Conservation (phyloP, 2,329 filamentous ascomycete genomes). For the Talaromyces sp. region DNA sequence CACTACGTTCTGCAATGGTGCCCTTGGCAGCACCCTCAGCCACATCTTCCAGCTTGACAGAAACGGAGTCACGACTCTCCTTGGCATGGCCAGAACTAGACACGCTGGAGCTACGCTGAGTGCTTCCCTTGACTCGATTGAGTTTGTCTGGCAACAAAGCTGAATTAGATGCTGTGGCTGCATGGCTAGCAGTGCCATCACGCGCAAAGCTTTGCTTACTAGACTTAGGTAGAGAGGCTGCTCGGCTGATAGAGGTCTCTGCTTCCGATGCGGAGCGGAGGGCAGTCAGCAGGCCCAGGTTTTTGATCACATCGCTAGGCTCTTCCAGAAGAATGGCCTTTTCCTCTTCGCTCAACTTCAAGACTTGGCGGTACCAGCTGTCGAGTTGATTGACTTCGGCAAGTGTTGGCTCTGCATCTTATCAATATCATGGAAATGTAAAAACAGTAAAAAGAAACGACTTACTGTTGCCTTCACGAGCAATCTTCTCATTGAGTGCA, state of each 20-base stretch:
- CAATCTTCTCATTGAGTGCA: conserved; percentile 43
- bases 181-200: conserved; percentile 44
- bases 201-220: conserved; percentile 46
- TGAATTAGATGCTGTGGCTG: conserved; percentile 42
- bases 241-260: conserved; percentile 40
- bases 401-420: conserved; percentile 33
- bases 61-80: conserved; percentile 32
- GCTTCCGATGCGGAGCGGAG: conserved; percentile 48
- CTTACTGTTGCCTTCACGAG: conserved; percentile 42
- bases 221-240: conserved; percentile 39
- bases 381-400: conserved; percentile 45
- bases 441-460: conserved; percentile 16
- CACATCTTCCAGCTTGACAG: conserved; percentile 45
- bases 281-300: conserved; percentile 47
- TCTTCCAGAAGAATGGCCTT: conserved; percentile 47
- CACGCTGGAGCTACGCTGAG: conserved; percentile 41
- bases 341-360: conserved; percentile 48
- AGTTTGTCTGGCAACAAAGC: conserved; percentile 38
- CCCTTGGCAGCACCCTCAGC: conserved; percentile 41
- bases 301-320: conserved; percentile 50
- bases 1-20: conserved; percentile 43
- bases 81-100: conserved; percentile 41
- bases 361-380: conserved; percentile 44
- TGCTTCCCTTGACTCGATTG: conserved; percentile 41
- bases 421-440: background rate